These are phyloP conservation scores for Vitis amurensis DNA, from an alignment of 164 flowering plant species.

Conservation along the genomic window DNA sequence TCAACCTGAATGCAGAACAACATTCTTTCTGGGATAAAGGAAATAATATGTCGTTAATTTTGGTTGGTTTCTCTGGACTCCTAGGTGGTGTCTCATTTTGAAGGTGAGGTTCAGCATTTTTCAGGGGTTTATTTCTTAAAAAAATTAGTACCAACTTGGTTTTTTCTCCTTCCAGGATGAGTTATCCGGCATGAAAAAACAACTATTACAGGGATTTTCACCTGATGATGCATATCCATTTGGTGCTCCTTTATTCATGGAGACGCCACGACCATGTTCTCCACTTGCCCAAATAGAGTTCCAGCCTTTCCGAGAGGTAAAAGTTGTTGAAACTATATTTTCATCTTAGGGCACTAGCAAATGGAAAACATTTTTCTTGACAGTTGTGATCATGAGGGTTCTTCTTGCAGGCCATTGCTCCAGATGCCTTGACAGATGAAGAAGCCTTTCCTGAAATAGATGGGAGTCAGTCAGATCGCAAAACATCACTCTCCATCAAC, in stretches of 20 bases:
- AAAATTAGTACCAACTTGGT: background rate
- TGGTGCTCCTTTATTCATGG: slow-evolving; percentile 74
- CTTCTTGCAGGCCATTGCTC: slow-evolving; percentile 41
- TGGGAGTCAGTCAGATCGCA: slow-evolving; percentile 69
- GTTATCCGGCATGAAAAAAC: slow-evolving; percentile 42
- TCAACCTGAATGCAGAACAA: too few relatives aligned
- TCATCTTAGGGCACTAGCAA: background rate
- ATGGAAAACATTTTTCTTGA: background rate
- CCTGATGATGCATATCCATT: slow-evolving; percentile 80
- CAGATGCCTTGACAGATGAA: slow-evolving; percentile 53
- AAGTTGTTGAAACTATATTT: background rate
- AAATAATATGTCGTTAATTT: too few relatives aligned
- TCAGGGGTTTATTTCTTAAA: background rate
- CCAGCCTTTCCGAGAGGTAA: slow-evolving; percentile 65
- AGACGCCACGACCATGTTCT: slow-evolving; percentile 73
- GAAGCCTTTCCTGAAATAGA: slow-evolving; percentile 51
- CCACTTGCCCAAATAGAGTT: slow-evolving; percentile 61
- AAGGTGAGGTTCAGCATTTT: too few relatives aligned
- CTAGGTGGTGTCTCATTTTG: too few relatives aligned
- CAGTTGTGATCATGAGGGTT: slow-evolving; percentile 6
- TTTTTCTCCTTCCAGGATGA: slow-evolving; percentile 52
- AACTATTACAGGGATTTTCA: slow-evolving; percentile 62
- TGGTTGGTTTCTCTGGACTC: too few relatives aligned
- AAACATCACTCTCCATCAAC: slow-evolving; percentile 50
- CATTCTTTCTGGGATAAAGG: too few relatives aligned